Percentiles rank a stretch among this genome's conserved stretches.
These are phyloP conservation scores for Geoglossum glabrum DNA, from an alignment of 495 filamentous ascomycete genomes.

Conservation along the genomic window DNA sequence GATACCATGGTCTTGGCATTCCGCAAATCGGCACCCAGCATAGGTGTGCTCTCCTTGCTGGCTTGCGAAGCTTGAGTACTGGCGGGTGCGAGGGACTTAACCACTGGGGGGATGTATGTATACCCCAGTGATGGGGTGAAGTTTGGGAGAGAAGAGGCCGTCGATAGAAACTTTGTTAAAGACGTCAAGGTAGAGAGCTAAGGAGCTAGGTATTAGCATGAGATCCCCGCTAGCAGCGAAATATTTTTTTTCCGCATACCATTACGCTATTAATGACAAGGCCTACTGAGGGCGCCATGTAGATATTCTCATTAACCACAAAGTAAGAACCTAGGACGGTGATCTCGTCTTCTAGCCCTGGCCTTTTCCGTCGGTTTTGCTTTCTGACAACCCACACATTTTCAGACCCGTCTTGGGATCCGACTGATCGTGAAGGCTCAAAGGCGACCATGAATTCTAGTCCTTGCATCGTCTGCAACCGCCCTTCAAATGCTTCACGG, in stretches of 20 bases:
- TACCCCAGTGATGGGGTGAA: constrained; percentile 60
- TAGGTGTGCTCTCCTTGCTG: constrained; percentile 41
- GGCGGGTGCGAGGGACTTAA: constrained; percentile 18
- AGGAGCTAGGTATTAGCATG: neutral
- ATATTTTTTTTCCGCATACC: constrained; percentile 26
- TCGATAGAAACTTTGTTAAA: constrained; percentile 46
- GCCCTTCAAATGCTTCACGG: constrained; percentile 59
- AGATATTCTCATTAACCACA: constrained; percentile 66
- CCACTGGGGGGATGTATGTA: constrained; percentile 39
- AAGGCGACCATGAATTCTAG: constrained; percentile 19
- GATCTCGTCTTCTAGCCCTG: constrained; percentile 42
- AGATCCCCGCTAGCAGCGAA: neutral
- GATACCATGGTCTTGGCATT: constrained; percentile 12
- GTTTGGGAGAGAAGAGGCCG: constrained; percentile 38
- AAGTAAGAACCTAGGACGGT: constrained; percentile 61
- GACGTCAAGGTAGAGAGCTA: constrained; percentile 40
- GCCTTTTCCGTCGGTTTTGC: constrained; percentile 44
- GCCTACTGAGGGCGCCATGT: constrained; percentile 66
- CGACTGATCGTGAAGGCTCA: constrained; percentile 28
- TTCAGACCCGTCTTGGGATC: constrained; percentile 20
- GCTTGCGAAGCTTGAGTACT: constrained; percentile 18
- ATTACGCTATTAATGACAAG: constrained; percentile 60
- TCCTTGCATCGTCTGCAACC: constrained; percentile 59
- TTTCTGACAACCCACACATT: constrained; percentile 81
- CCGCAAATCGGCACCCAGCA: constrained; percentile 25